These are phyloP conservation scores for Colletotrichum gigasporum DNA, from an alignment of 2,329 filamentous ascomycete species.

Conservation along the genomic window DNA sequence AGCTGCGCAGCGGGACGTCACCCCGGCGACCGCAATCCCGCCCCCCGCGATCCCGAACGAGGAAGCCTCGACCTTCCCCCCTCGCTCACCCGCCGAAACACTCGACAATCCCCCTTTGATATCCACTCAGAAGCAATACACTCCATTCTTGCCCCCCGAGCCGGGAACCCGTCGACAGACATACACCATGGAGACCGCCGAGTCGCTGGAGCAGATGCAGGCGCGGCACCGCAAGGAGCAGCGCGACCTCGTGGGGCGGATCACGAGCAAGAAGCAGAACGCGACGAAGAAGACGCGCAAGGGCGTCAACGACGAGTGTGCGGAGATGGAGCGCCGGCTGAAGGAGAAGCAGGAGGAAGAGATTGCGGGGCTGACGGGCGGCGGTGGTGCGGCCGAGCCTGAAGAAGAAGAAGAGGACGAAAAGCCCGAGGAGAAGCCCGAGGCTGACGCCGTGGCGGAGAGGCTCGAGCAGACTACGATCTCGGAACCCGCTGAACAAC, in stretches of 20 bases:
- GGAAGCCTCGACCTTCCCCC: too few species aligned
- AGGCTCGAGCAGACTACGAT: slow-evolving; percentile 18
- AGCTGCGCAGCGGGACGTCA: too few species aligned
- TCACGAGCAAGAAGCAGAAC: slow-evolving; percentile 96
- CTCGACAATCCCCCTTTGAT: too few species aligned
- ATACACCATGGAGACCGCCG: slow-evolving; percentile 46
- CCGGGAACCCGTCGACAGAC: not conserved
- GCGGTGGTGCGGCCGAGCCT: slow-evolving; percentile 9
- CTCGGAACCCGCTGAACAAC: slow-evolving; percentile 4
- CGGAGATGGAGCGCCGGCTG: slow-evolving; percentile 72
- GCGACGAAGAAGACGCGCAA: slow-evolving; percentile 88
- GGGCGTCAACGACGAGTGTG: slow-evolving; percentile 80
- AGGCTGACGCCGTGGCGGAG: slow-evolving; percentile 34
- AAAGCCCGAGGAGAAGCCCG: slow-evolving; percentile 35
- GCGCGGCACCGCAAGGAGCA: slow-evolving; percentile 88
- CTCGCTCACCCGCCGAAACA: too few species aligned
- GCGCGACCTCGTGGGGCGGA: slow-evolving; percentile 82
- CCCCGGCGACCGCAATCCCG: too few species aligned
- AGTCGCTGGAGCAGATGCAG: slow-evolving; percentile 79
- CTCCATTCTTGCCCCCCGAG: not conserved
- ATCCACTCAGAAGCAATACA: too few species aligned
- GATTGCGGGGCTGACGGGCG: slow-evolving; percentile 52
- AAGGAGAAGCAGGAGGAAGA: slow-evolving; percentile 75
- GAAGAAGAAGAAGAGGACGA: not conserved
- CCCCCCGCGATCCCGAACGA: too few species aligned